Percentiles rank a stretch among this genome's conserved stretches.
These are phyloP conservation scores for Lonicera japonica DNA, from an alignment of 129 eudicot genomes.

Conservation along the genomic window DNA sequence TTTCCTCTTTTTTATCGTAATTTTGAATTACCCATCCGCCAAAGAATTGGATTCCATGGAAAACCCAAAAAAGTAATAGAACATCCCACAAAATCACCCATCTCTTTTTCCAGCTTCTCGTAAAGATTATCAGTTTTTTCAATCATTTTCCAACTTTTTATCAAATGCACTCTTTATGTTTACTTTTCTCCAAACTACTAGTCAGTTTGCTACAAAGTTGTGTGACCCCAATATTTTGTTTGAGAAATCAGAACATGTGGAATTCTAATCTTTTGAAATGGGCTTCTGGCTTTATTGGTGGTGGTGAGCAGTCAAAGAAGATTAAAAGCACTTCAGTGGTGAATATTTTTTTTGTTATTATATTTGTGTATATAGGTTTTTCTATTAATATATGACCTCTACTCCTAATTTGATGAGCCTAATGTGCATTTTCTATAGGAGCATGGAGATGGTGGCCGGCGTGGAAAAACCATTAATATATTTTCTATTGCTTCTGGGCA, in stretches of 20 bases:
- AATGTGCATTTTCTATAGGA: slow-evolving; percentile 34
- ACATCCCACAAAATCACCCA: too few relatives aligned
- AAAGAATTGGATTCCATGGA: too few relatives aligned
- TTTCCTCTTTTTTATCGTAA: too few relatives aligned
- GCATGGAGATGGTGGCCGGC: slow-evolving; percentile 46
- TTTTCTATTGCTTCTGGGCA: slow-evolving; percentile 98
- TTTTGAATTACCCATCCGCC: too few relatives aligned
- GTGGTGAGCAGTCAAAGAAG: slow-evolving; percentile 55
- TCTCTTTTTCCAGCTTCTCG: too few relatives aligned
- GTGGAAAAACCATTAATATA: slow-evolving; percentile 75
- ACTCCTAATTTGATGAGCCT: slow-evolving; percentile 2
- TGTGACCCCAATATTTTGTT: slow-evolving; percentile 9
- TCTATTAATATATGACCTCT: not conserved
- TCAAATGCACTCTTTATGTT: too few relatives aligned
- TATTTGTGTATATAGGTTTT: not conserved
- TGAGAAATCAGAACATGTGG: slow-evolving; percentile 67
- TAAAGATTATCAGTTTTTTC: too few relatives aligned
- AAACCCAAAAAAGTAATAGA: too few relatives aligned
- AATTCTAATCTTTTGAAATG: slow-evolving; percentile 84
- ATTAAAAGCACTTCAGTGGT: slow-evolving; percentile 52
- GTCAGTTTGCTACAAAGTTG: not conserved
- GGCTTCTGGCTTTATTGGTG: slow-evolving; percentile 93
- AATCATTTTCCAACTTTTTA: too few relatives aligned
- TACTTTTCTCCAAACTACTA: too few relatives aligned
- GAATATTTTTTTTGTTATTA: slow-evolving; percentile 1